Evolutionary conservation across 495 filamentous ascomycete genomes (phyloP).

Genomic region (Podospora appendiculata): DNA sequence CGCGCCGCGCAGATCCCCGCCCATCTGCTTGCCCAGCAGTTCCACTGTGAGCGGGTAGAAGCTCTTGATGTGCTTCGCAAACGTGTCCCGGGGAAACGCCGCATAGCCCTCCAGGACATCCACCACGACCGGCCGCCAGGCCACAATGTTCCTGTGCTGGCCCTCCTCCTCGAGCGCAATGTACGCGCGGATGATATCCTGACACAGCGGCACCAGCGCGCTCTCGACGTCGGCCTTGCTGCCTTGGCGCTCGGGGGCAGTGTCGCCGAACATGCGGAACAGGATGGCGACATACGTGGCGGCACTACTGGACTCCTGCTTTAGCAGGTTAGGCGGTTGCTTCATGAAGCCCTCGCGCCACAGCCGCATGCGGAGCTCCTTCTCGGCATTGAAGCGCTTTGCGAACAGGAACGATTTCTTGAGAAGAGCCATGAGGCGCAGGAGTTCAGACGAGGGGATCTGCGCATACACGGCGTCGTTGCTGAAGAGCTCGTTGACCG

Average conservation of each 20-base stretch:
- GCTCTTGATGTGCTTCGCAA: constrained; percentile 64
- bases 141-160: constrained; percentile 90
- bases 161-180: constrained; percentile 82
- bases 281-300: constrained; percentile 91
- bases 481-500: constrained; percentile 94
- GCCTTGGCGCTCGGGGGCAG: constrained; percentile 68
- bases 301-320: constrained; percentile 90
- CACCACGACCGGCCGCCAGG: constrained; percentile 94
- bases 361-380: constrained; percentile 85
- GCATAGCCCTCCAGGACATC: constrained; percentile 95
- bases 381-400: constrained; percentile 93
- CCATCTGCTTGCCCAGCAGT: constrained; percentile 74
- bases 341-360: constrained; percentile 99
- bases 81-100: constrained; percentile 76
- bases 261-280: constrained; percentile 93
- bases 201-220: constrained; percentile 88
- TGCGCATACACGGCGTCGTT: constrained; percentile 92
- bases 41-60: constrained; percentile 87
- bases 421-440: constrained; percentile 85
- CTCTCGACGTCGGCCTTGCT: constrained; percentile 75
- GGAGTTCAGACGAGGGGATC: constrained; percentile 80
- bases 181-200: constrained; percentile 82
- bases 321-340: constrained; percentile 95
- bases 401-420: constrained; percentile 96
- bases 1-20: constrained; percentile 65